These are phyloP conservation scores for Monosporozyma unispora DNA, from an alignment of 805 yeast species.

Conservation along the genomic window DNA sequence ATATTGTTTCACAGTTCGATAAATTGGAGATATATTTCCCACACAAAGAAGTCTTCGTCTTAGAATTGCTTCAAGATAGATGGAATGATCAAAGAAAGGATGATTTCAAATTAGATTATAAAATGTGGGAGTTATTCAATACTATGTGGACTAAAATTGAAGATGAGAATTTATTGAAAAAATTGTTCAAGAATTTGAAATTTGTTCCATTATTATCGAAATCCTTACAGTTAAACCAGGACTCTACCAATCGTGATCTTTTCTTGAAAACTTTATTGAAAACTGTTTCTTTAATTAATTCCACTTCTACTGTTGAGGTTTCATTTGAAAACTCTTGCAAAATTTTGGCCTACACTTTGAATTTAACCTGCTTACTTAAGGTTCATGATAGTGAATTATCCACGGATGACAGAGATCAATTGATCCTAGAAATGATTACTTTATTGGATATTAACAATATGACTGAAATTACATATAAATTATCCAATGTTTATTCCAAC, in stretches of 20 bases:
- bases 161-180: slow-evolving; percentile 29
- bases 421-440: slow-evolving; percentile 15
- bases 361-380: slow-evolving; percentile 5
- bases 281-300: slow-evolving; percentile 18
- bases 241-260: slow-evolving; percentile 2
- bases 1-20: slow-evolving; percentile 29
- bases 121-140: slow-evolving; percentile 45
- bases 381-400: neutral
- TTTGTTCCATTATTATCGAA: slow-evolving; percentile 26
- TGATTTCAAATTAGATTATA: slow-evolving; percentile 35
- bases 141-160: slow-evolving; percentile 31
- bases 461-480: slow-evolving; percentile 12
- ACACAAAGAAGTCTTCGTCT: slow-evolving; percentile 42
- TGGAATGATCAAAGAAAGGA: slow-evolving; percentile 40
- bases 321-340: slow-evolving; percentile 18
- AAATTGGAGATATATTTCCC: slow-evolving; percentile 42
- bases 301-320: slow-evolving; percentile 19
- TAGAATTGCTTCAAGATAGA: slow-evolving; percentile 54
- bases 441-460: slow-evolving; percentile 16
- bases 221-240: slow-evolving; percentile 9
- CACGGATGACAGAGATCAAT: slow-evolving; percentile 2
- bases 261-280: slow-evolving; percentile 11
- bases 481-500: slow-evolving; percentile 15
- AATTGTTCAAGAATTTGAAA: slow-evolving; percentile 36
- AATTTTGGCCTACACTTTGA: slow-evolving; percentile 16